phyloP scores from a whole-genome alignment of 768 basidiomycete genomes.

The Paxillus rubicundulus region DNA sequence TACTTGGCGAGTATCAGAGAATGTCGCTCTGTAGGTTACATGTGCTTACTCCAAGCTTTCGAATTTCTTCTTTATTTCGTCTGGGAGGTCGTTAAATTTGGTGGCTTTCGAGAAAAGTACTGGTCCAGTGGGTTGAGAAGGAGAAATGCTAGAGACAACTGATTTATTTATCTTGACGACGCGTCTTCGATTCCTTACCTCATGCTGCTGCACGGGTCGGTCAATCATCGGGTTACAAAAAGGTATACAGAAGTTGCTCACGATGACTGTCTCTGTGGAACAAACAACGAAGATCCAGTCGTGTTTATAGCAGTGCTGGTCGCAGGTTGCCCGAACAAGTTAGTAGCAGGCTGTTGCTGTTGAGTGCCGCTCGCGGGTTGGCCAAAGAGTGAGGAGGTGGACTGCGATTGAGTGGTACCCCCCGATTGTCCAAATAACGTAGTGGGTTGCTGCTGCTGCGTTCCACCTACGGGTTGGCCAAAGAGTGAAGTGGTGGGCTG shows the following conservation, averaged over 20 bases:
- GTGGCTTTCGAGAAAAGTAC: conserved; percentile 47
- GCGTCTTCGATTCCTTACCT: conserved; percentile 16
- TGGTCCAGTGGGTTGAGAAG: conserved; percentile 28
- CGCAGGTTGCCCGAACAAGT: conserved; percentile 7
- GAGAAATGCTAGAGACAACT: conserved; percentile 23
- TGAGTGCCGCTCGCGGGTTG: conserved; percentile 23
- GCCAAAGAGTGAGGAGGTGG: conserved; percentile 28
- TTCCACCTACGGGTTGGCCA: too few relatives aligned
- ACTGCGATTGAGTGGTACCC: too few relatives aligned
- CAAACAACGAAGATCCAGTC: conserved; percentile 19
- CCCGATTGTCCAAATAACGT: too few relatives aligned
- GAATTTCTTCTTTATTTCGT: conserved; percentile 58
- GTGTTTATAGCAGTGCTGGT: too few relatives aligned
- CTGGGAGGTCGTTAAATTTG: conserved; percentile 82
- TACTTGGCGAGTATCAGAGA: conserved; percentile 36
- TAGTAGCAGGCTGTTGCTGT: conserved; percentile 26
- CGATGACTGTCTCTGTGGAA: conserved; percentile 33
- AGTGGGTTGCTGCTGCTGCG: too few relatives aligned
- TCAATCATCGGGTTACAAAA: background rate
- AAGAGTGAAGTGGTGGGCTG: too few relatives aligned
- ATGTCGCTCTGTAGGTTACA: background rate
- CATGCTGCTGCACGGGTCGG: conserved; percentile 13
- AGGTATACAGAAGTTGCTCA: conserved; percentile 9
- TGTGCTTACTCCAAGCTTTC: conserved; percentile 67
- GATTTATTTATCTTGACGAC: background rate